These are phyloP conservation scores for Hortiboletus rubellus DNA, from an alignment of 1,284 basidiomycete species.

Conservation along the genomic window DNA sequence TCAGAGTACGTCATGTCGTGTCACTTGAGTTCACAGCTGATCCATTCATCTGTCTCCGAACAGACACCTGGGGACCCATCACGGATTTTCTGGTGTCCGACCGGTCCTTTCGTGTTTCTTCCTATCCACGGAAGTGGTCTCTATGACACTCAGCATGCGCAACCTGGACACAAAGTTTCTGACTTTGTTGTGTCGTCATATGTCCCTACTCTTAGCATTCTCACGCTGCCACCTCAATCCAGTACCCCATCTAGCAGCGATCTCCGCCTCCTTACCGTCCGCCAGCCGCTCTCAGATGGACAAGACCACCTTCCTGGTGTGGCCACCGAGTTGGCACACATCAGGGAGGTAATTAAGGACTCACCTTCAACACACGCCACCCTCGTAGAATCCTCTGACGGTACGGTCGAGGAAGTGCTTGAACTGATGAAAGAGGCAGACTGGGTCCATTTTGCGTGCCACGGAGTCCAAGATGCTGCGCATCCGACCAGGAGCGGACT, in stretches of 20 bases:
- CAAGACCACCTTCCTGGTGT: constrained; percentile 4
- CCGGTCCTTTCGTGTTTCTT: constrained; percentile 11
- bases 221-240: background rate
- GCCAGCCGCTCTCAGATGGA: constrained; percentile 12
- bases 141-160: background rate
- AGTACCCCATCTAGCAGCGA: background rate
- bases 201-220: constrained; percentile 7
- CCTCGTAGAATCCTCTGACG: constrained; percentile 8
- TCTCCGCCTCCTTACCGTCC: constrained; percentile 8
- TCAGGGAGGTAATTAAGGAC: background rate
- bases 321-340: background rate
- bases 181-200: constrained; percentile 15
- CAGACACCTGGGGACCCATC: background rate
- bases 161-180: constrained; percentile 4
- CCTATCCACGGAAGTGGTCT: constrained; percentile 16
- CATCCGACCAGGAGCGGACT: no score
- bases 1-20: background rate
- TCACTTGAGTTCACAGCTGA: background rate
- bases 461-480: no score
- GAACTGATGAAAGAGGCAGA: constrained; percentile 6
- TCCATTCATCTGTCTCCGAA: background rate
- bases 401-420: constrained; percentile 11
- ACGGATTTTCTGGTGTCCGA: constrained; percentile 17
- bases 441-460: constrained; percentile 11
- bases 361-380: background rate